phyloP scores from a whole-genome alignment of 2,329 filamentous ascomycete species.

The Raffaelea deltoideospora region DNA sequence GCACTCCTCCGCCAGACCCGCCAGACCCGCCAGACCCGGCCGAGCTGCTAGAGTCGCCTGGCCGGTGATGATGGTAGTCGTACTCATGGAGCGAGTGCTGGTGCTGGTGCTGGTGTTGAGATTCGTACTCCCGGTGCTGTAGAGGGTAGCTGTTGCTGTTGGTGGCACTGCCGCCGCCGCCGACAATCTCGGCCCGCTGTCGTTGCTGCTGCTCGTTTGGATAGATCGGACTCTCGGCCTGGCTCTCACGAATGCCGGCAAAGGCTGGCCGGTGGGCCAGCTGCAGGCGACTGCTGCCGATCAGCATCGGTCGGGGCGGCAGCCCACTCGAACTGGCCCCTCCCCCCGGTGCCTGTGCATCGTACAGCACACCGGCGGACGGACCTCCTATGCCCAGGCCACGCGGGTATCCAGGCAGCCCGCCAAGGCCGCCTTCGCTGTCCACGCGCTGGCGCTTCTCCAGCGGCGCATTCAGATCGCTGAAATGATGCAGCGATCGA shows the following conservation, averaged over 20 bases:
- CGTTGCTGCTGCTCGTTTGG: not conserved
- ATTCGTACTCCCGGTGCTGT: not conserved
- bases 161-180: not conserved
- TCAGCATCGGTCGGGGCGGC: slow-evolving; percentile 7
- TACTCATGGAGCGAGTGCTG: not conserved
- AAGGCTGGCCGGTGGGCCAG: slow-evolving; percentile 18
- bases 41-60: no score
- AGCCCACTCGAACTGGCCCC: no score
- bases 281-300: slow-evolving; percentile 7
- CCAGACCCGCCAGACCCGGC: not conserved
- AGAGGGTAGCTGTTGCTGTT: not conserved
- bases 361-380: no score
- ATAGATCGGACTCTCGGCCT: slow-evolving; percentile 5
- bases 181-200: not conserved
- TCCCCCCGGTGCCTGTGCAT: no score
- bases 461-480: slow-evolving; percentile 1
- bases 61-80: no score
- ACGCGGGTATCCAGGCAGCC: no score
- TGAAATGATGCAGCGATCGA: not conserved
- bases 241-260: slow-evolving; percentile 18
- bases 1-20: not conserved
- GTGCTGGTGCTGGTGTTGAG: not conserved
- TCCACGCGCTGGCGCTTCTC: slow-evolving; percentile 9
- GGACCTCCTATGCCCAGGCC: no score
- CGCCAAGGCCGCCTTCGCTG: not conserved